phyloP scores from a whole-genome alignment of 768 basidiomycete genomes.

The Strobilomyces echinocephalus region DNA sequence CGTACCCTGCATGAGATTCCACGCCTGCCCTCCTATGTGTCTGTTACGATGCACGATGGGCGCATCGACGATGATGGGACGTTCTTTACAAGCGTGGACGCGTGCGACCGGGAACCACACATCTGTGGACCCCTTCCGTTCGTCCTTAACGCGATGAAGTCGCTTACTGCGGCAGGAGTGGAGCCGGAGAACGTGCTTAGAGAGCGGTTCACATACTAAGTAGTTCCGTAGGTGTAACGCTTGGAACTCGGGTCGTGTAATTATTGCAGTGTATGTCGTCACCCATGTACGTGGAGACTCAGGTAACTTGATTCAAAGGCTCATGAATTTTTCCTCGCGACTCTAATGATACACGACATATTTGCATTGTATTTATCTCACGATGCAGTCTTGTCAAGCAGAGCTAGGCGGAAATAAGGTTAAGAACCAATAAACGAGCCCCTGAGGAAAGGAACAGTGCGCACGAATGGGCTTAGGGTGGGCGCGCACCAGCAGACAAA shows the following conservation, averaged over 20 bases:
- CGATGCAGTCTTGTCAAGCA: not conserved
- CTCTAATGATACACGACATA: not conserved
- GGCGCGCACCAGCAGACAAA: constrained; percentile 24
- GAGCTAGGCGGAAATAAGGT: not conserved
- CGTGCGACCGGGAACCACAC: constrained; percentile 13
- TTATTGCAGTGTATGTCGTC: not conserved
- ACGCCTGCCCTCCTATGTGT: constrained; percentile 5
- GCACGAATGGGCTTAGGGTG: constrained; percentile 7
- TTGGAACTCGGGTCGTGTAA: not conserved
- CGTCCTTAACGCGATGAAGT: constrained; percentile 19
- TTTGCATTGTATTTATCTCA: not conserved
- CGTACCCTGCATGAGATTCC: not conserved
- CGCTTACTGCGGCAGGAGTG: constrained; percentile 20
- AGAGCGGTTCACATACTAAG: constrained; percentile 25
- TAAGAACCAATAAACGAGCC: not conserved
- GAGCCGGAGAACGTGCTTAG: constrained; percentile 20
- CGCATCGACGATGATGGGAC: constrained; percentile 16
- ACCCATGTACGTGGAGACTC: not conserved
- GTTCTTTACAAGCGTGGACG: constrained; percentile 18
- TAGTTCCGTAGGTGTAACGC: not conserved
- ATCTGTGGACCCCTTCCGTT: constrained; percentile 26
- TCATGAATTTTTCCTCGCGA: not conserved
- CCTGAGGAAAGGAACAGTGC: not conserved
- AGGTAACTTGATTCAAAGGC: not conserved
- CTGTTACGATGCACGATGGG: constrained; percentile 13